These are phyloP conservation scores for Kingdonia uniflora DNA, from an alignment of 164 flowering plant species.

Conservation along the genomic window DNA sequence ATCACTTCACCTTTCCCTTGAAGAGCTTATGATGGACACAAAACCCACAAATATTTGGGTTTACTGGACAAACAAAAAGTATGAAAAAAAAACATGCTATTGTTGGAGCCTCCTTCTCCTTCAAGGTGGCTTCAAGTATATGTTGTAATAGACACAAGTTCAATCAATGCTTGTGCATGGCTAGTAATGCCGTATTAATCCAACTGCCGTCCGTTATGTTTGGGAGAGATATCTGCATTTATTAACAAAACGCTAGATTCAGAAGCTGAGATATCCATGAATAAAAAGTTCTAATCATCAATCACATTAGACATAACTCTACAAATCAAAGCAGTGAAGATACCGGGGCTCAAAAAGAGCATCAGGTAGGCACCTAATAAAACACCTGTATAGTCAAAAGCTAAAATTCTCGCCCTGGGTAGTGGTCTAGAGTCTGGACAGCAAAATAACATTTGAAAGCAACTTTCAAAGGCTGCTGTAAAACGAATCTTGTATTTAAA, in stretches of 20 bases:
- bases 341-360: too few species aligned
- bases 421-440: too few species aligned
- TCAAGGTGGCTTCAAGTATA: slow-evolving; percentile 18
- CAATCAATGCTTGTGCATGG: slow-evolving; percentile 1
- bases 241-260: neutral
- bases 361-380: too few species aligned
- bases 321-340: too few species aligned
- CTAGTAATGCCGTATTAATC: neutral
- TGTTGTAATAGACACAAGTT: slow-evolving; percentile 1
- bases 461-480: too few species aligned
- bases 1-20: slow-evolving; percentile 31
- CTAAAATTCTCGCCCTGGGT: too few species aligned
- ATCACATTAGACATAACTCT: too few species aligned
- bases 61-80: slow-evolving; percentile 21
- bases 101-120: slow-evolving; percentile 22
- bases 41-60: slow-evolving; percentile 54
- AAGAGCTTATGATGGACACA: slow-evolving; percentile 26
- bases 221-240: slow-evolving; percentile 15
- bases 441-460: too few species aligned
- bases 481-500: too few species aligned
- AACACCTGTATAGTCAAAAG: too few species aligned
- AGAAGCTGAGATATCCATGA: neutral
- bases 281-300: too few species aligned
- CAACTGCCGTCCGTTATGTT: neutral
- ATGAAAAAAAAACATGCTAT: slow-evolving; percentile 10